phyloP scores from a whole-genome alignment of 768 basidiomycete genomes.

The Basidioascus undulatus region DNA sequence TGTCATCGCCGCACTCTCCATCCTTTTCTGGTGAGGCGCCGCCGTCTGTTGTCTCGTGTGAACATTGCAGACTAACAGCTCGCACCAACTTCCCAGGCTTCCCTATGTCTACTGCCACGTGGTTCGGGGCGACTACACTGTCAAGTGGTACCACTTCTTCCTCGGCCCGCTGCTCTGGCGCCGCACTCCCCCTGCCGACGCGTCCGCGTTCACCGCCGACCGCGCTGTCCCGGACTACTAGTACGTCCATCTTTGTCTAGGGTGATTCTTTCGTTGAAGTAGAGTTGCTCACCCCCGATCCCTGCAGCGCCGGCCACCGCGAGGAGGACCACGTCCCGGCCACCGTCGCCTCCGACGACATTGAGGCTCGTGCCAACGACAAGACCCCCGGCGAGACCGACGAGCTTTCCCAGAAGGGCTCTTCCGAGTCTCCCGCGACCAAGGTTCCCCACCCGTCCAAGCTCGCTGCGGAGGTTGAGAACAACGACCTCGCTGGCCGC shows the following conservation, averaged over 20 bases:
- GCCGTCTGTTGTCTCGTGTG: too few species aligned
- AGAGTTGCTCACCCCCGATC: too few species aligned
- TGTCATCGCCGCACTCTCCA: conserved; percentile 17
- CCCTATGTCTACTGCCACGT: conserved; percentile 22
- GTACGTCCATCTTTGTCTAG: too few species aligned
- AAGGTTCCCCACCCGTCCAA: neutral
- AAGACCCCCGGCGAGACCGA: conserved; percentile 4
- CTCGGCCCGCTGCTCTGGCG: conserved; percentile 21
- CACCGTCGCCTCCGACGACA: too few species aligned
- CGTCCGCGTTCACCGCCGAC: conserved; percentile 7
- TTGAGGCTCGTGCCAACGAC: too few species aligned
- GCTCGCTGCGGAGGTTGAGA: conserved; percentile 10
- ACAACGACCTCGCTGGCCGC: conserved; percentile 15
- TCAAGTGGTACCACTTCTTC: conserved; percentile 23
- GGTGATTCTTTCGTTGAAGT: too few species aligned
- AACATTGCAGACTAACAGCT: too few species aligned
- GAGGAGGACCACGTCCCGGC: too few species aligned
- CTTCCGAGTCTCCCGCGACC: too few species aligned
- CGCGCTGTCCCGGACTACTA: conserved; percentile 19
- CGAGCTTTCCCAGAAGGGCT: conserved; percentile 4
- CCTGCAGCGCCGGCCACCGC: too few species aligned
- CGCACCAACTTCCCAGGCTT: too few species aligned
- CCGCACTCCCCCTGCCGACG: conserved; percentile 17
- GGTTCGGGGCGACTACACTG: conserved; percentile 22
- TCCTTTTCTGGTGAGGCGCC: conserved; percentile 24